These are phyloP conservation scores for Rhododendron molle DNA, from an alignment of 148 eudicot species.

Conservation along the genomic window DNA sequence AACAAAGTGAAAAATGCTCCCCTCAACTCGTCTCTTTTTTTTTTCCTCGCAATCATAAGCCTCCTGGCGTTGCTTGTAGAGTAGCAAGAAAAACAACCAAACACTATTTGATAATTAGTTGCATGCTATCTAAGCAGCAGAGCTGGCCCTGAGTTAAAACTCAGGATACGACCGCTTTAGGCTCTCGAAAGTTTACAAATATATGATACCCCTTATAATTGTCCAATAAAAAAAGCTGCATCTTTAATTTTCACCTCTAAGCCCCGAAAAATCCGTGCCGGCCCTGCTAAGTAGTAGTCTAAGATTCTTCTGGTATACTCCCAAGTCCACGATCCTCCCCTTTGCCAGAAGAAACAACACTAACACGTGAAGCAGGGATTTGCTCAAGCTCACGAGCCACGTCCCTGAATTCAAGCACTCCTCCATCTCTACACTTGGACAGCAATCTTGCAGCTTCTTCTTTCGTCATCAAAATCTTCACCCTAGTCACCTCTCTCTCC, in stretches of 20 bases:
- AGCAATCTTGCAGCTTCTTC: conserved; percentile 42
- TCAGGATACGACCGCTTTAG: too few relatives aligned
- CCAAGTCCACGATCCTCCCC: background rate
- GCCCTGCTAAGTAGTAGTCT: too few relatives aligned
- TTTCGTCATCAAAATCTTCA: conserved; percentile 50
- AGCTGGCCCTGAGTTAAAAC: too few relatives aligned
- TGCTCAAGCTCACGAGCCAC: conserved; percentile 34
- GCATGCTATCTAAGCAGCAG: background rate
- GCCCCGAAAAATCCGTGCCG: background rate
- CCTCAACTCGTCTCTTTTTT: too few relatives aligned
- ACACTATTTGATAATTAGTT: too few relatives aligned
- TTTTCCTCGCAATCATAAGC: too few relatives aligned
- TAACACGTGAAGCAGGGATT: conserved; percentile 35
- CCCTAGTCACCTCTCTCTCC: conserved; percentile 14
- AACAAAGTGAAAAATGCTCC: too few relatives aligned
- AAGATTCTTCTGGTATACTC: background rate
- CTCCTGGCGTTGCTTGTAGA: too few relatives aligned
- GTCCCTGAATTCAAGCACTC: conserved; percentile 40
- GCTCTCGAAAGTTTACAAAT: background rate
- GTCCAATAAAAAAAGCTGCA: too few relatives aligned
- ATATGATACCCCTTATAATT: too few relatives aligned
- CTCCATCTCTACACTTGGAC: conserved; percentile 36
- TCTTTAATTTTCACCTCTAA: background rate
- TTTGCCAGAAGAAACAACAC: conserved; percentile 1
- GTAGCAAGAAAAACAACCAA: background rate